A percentile compares a stretch with the other conserved stretches of the same genome.
These are phyloP conservation scores for Vitis hybrid DNA, from an alignment of 177 flowering plant genomes.

Conservation along the genomic window DNA sequence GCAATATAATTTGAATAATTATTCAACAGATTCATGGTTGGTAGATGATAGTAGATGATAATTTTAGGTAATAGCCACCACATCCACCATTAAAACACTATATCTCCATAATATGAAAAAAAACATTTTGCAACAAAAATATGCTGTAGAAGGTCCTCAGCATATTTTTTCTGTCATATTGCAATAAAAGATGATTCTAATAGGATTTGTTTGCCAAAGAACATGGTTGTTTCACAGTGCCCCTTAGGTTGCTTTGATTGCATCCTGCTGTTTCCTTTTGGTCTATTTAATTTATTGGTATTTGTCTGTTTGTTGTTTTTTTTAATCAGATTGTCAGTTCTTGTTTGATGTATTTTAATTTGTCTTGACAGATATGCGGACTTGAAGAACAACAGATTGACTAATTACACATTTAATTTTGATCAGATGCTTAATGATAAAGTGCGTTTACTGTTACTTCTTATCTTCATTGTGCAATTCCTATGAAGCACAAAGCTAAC, in stretches of 20 bases:
- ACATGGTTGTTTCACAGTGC: not conserved
- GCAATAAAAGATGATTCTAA: too few relatives aligned
- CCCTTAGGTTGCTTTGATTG: not conserved
- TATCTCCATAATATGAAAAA: too few relatives aligned
- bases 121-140: too few relatives aligned
- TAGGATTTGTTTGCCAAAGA: not conserved
- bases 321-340: not conserved
- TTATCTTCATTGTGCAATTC: not conserved
- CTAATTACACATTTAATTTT: conserved; percentile 87
- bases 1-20: too few relatives aligned
- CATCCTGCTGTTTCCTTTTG: too few relatives aligned
- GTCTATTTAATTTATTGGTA: not conserved
- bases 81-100: too few relatives aligned
- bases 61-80: too few relatives aligned
- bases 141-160: not conserved
- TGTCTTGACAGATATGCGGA: conserved; percentile 78
- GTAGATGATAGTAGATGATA: too few relatives aligned
- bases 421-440: conserved; percentile 97
- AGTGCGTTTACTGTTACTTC: conserved; percentile 31
- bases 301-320: not conserved
- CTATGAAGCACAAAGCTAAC: not conserved
- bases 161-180: too few relatives aligned
- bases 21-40: too few relatives aligned
- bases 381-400: conserved; percentile 90
- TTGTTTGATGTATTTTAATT: conserved; percentile 1